Evolutionary conservation across 106 monocot genomes (phyloP), one percentile per base, ranked within the genome.

Genomic region (Phalaenopsis equestris): DNA sequence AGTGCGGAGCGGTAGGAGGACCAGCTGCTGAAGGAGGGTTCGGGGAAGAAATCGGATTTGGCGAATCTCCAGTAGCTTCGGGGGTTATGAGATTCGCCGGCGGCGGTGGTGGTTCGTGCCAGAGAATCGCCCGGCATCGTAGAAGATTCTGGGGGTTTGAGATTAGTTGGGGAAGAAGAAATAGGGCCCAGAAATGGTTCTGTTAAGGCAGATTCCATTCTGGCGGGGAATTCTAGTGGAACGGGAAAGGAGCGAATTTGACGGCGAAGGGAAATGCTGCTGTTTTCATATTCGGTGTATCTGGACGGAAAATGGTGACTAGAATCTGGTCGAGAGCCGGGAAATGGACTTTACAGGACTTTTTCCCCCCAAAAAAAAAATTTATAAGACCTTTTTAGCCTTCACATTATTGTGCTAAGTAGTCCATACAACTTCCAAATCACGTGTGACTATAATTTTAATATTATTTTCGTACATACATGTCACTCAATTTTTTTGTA

Each of bases 11-110:
- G 21, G 58, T 89, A 89, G 2, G 83, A 46, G 14, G 78, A 11
- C 86, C 83, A 84, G 81, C 81, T 82, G 57, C 75, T 67, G 79
- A 89, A 89, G 64, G 89, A 89, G 38, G 85, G 46, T 17, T 80
- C 80, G 1, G 85, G 88, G 83, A 88, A 83, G 82, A 88, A 82
- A 75, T 88, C 87, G 0, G 79, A 8, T 61, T 74, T 84, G 43
- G 75, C 41, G 30, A 81, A 82, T 21, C 79, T 75, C 87, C 87
- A 88, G 75, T 88, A 88, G 82, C 84, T 80, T 48, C 81, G 73
- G 38, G 39, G n/a, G n/a, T 3, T 15, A 2, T 5, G 8, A 7
- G 41, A 45, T 49, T 49, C 76, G 9, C 49, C 47, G 74, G 8
- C 17, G 17, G 19, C 4, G n/a, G 43, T 19, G 19, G 73, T 5